phyloP scores from a whole-genome alignment of 2,329 filamentous ascomycete genomes.

The Colletotrichum falcatum region DNA sequence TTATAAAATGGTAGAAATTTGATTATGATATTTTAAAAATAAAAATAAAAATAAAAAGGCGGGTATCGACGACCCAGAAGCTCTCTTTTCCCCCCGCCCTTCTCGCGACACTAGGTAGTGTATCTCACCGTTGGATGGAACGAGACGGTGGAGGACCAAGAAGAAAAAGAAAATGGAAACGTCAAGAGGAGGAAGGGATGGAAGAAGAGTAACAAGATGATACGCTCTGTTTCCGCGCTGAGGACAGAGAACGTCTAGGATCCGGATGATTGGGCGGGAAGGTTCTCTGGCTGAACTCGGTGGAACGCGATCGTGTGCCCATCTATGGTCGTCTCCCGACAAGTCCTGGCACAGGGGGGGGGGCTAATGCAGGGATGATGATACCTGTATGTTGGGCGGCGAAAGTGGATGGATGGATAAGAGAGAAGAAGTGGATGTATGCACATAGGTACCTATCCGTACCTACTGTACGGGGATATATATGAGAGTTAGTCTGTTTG shows the following conservation, averaged over 20 bases:
- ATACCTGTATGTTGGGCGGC: background rate
- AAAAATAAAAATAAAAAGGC: slow-evolving; percentile 38
- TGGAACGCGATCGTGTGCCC: slow-evolving; percentile 13
- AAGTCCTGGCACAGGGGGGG: background rate
- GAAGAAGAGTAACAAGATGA: slow-evolving; percentile 7
- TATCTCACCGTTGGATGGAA: slow-evolving; percentile 1
- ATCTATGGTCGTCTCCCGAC: background rate
- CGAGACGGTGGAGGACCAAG: background rate
- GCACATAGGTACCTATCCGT: no score
- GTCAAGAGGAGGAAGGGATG: background rate
- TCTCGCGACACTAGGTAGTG: slow-evolving; percentile 7
- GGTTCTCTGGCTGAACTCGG: background rate
- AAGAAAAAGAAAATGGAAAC: background rate
- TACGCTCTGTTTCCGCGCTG: slow-evolving; percentile 26
- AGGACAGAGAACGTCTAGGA: background rate
- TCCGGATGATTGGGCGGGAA: slow-evolving; percentile 20
- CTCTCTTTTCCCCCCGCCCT: background rate
- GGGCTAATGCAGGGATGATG: background rate
- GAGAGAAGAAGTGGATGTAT: background rate
- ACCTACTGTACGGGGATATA: no score
- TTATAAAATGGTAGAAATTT: slow-evolving; percentile 28
- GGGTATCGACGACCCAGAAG: slow-evolving; percentile 25
- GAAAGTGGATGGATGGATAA: background rate
- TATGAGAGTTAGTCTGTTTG: background rate
- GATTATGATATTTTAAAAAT: slow-evolving; percentile 33